Evolutionary conservation across 2,329 filamentous ascomycete genomes (phyloP).

Genomic region (Exophiala lecanii-corni): DNA sequence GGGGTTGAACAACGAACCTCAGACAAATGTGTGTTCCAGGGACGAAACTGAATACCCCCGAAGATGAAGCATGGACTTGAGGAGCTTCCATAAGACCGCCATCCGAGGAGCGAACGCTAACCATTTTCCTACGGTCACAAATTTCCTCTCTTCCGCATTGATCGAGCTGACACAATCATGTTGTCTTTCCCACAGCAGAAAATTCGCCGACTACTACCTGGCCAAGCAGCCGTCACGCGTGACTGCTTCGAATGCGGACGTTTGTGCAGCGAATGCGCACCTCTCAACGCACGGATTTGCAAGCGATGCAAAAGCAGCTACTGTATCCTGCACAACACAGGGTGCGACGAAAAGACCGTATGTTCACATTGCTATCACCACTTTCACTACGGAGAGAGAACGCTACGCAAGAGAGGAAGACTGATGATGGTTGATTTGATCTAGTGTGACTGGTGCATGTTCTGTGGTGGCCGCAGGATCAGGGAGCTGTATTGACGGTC

Average conservation of each 20-base stretch:
- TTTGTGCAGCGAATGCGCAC: slow-evolving; percentile 74
- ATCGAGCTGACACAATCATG: no score
- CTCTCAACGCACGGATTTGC: slow-evolving; percentile 66
- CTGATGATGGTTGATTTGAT: slow-evolving; percentile 7
- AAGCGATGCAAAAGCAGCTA: slow-evolving; percentile 71
- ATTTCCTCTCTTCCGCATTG: neutral
- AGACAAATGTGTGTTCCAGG: neutral
- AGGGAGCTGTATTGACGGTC: slow-evolving; percentile 19
- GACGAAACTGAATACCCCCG: slow-evolving; percentile 4
- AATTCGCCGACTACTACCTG: slow-evolving; percentile 29
- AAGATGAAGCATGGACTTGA: no score
- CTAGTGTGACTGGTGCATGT: slow-evolving; percentile 27
- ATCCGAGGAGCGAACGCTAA: neutral
- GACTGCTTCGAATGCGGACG: slow-evolving; percentile 78
- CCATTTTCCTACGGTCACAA: neutral
- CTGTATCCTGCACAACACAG: slow-evolving; percentile 78
- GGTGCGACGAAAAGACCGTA: slow-evolving; percentile 61
- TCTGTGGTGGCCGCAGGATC: slow-evolving; percentile 18
- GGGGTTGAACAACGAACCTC: slow-evolving; percentile 45
- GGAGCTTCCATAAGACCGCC: slow-evolving; percentile 1
- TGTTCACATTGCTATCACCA: slow-evolving; percentile 10
- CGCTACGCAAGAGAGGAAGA: slow-evolving; percentile 4
- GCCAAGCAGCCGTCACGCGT: slow-evolving; percentile 50
- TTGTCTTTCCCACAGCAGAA: slow-evolving; percentile 9
- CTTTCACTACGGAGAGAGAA: neutral